Base-by-base conservation (phyloP, 805 yeast genomes). In the Diddensiella transvaalensis region DNA sequence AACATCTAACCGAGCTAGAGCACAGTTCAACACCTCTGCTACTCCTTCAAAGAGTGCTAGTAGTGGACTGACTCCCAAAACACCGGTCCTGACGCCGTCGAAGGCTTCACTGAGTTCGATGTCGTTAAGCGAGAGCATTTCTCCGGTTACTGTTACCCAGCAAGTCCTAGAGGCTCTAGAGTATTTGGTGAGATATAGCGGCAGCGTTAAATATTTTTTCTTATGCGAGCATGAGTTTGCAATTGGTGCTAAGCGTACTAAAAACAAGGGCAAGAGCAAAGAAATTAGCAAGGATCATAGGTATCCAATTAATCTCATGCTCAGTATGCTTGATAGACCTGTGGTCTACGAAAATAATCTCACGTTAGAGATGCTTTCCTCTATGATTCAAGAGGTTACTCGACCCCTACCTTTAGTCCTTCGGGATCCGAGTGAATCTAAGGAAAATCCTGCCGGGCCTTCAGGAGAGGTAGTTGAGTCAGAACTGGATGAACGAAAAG, bases 121-220 rank as follows among this genome's bases (percentile, higher is more conserved):
- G 18, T 35, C 26, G 3, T 30, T 55, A 22, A 42, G 48, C 33
- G 57, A 57, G 11, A 83, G 80, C 15, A 76, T 85, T 17, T 77
- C 90, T 0, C 85, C 91, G 0, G 67, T 83, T 8, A 70, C 78
- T 8, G 84, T 88, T 19, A 90, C 90, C 0, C 82, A 80, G 41
- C 96, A 88, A 59, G 76, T 83, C 3, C 72, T 90, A 40, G 95
- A 87, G 51, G 82, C 85, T 0, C 67, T 89, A 15, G 87, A 84
- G 53, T 80, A 76, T 56, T 69, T 89, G 42, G 72, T 89, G 44
- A 87, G 84, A 48, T 71, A 79, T 29, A 85, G 82, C 53, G 72
- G 75, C 6, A 85, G 82, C 51, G 71, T 86, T 61, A 75, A 93
- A 53, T 79, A 80, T 59, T 88, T 81, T 59, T 83, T 90, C 64